Evolutionary conservation across 208 protist species (phyloP), one percentile per base, ranked within the genome.

Genomic region (Leishmania aethiopica): DNA sequence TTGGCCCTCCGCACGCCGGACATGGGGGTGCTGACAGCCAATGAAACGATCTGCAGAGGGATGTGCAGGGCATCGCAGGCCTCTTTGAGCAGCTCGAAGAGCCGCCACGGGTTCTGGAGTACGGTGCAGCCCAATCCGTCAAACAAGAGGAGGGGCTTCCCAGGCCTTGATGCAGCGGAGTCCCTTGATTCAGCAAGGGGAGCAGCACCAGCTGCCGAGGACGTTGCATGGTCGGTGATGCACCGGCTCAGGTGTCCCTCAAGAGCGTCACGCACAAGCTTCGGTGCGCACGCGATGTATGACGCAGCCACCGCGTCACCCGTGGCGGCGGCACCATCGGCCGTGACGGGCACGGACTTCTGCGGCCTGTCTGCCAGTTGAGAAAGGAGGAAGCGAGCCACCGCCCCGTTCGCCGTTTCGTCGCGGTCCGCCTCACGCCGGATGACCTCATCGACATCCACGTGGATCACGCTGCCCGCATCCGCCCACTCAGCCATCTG

Each of bases 41-140:
- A 82, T 13, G 90, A 93, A 28, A 97, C 55, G 57, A 97, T 73
- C 25, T 90, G 77, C 47, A 97, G 76, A 15, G 86, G 82, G 28
- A 88, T 80, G 28, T 78, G 77, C 60, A 88, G 42, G 37, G 75
- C 62, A 37, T 82, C 78, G 72, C 86, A 89, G 22, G 90, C 88
- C 47, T 86, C 85, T 59, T 81, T 57, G 57, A 96, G 74, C 11
- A 89, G 81, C 67, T 90, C 80, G 60, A 92, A 89, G 37, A 98
- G 64, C 6, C 78, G 76, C 71, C 89, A 86, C 45, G 75, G 59
- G 78, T 98, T 89, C 10, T 81, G 67, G 11, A 90, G 86, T 32
- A 98, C 78, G 62, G 80, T 81, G 64, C 88, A 97, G 49, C 42
- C 69, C 60, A 96, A n/a, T 78, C 92, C 92, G 77, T 98, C 95